Evolutionary conservation across 2,329 filamentous ascomycete species (phyloP).

Genomic region (Zasmidium cellare): DNA sequence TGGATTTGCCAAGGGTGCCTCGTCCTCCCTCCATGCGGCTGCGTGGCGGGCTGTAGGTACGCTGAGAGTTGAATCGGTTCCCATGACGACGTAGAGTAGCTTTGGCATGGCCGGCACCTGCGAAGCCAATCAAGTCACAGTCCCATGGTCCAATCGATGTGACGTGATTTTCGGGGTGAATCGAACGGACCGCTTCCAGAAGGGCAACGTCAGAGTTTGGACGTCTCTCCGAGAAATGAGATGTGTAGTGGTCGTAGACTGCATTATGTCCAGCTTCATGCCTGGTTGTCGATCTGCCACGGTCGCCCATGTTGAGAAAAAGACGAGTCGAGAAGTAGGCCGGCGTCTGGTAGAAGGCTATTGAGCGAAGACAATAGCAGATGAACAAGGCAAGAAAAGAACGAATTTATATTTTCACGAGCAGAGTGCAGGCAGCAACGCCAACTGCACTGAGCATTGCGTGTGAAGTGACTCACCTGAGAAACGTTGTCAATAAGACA

Average conservation of each 20-base stretch:
- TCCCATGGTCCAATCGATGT: conserved; percentile 6
- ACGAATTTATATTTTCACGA: too few species aligned
- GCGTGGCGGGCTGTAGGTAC: conserved; percentile 36
- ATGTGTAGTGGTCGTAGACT: conserved; percentile 8
- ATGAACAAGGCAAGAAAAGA: too few species aligned
- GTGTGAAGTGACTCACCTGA: too few species aligned
- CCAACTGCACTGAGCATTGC: too few species aligned
- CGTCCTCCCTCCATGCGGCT: conserved; percentile 36
- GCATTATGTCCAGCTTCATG: too few species aligned
- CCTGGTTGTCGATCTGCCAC: too few species aligned
- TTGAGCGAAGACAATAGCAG: too few species aligned
- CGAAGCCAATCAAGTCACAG: conserved; percentile 40
- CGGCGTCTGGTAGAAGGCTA: too few species aligned
- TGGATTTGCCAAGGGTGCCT: conserved; percentile 37
- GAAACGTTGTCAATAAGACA: too few species aligned
- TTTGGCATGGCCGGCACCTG: conserved; percentile 42
- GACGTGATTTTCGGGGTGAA: conserved; percentile 14
- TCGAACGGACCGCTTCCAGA: conserved; percentile 10
- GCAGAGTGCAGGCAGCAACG: too few species aligned
- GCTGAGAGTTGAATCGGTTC: conserved; percentile 35
- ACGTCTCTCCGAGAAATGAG: conserved; percentile 4
- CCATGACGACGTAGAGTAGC: conserved; percentile 37
- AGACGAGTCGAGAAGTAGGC: too few species aligned
- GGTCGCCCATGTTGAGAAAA: too few species aligned
- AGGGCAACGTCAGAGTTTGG: conserved; percentile 13